Conservation (phyloP, 2,329 filamentous ascomycete species). For the Hymenoscyphus linearis region DNA sequence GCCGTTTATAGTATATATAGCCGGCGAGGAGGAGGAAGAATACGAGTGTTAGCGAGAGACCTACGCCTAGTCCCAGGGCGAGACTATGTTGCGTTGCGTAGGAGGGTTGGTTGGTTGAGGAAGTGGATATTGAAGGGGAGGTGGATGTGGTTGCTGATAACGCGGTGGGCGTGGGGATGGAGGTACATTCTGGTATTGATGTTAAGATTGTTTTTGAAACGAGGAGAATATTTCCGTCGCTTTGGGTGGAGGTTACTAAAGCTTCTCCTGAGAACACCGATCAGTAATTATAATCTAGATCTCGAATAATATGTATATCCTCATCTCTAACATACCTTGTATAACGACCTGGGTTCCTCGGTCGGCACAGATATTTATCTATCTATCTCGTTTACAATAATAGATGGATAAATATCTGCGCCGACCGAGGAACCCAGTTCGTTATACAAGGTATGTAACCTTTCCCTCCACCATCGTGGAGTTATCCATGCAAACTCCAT, state of each 20-base stretch:
- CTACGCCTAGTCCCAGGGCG: constrained; percentile 2
- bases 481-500: constrained; percentile 7
- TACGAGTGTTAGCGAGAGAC: background rate
- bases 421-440: background rate
- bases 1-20: background rate
- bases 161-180: background rate
- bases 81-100: constrained; percentile 1
- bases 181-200: background rate
- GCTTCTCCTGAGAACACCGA: background rate
- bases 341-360: background rate
- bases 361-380: constrained; percentile 1
- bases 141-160: background rate
- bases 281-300: background rate
- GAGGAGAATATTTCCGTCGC: background rate
- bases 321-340: constrained; percentile 4
- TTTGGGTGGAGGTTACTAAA: background rate
- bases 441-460: constrained; percentile 6
- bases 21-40: background rate
- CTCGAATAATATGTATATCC: background rate
- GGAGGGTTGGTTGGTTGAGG: background rate
- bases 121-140: background rate
- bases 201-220: background rate
- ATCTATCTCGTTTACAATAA: background rate
- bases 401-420: background rate
- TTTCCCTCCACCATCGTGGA: constrained; percentile 1